Evolutionary conservation across 106 monocot species (phyloP).

Genomic region (Dioscorea zingiberensis): DNA sequence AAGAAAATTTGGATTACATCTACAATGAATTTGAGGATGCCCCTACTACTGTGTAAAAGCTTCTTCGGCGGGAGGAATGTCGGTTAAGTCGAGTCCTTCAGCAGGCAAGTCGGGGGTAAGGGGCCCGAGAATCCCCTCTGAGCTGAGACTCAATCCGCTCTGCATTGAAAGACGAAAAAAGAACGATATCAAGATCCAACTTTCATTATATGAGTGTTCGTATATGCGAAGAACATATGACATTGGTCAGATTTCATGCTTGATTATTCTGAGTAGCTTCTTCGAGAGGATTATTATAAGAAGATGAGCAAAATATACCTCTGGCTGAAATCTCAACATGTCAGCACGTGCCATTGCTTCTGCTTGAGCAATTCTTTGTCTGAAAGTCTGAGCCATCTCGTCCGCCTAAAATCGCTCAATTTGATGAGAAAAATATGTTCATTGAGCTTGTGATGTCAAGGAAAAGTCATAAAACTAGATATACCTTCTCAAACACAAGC

Average conservation of each 20-base stretch:
- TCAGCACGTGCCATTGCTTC: constrained; percentile 99
- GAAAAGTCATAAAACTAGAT: not conserved
- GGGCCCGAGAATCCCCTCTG: constrained; percentile 77
- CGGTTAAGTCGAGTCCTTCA: constrained; percentile 46
- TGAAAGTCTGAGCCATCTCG: constrained; percentile 97
- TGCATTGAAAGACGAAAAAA: constrained; percentile 17
- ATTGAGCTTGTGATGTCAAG: not conserved
- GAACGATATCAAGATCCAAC: no score
- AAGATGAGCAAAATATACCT: constrained; percentile 34
- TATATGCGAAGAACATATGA: no score
- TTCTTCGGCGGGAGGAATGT: constrained; percentile 46
- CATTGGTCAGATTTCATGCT: no score
- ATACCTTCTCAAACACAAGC: constrained; percentile 98
- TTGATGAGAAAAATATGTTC: not conserved
- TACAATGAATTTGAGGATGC: no score
- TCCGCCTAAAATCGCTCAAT: constrained; percentile 50
- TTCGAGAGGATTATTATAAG: no score
- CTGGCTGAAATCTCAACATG: constrained; percentile 97
- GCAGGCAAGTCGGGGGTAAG: constrained; percentile 50
- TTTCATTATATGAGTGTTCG: no score
- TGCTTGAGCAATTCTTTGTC: constrained; percentile 97
- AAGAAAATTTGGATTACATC: no score
- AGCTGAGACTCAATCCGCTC: constrained; percentile 89
- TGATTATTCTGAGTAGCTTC: no score
- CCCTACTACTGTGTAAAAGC: constrained; percentile 3